Evolutionary conservation across 495 filamentous ascomycete genomes (phyloP), one percentile per base, ranked within the genome.

Genomic region (Halenospora varia): DNA sequence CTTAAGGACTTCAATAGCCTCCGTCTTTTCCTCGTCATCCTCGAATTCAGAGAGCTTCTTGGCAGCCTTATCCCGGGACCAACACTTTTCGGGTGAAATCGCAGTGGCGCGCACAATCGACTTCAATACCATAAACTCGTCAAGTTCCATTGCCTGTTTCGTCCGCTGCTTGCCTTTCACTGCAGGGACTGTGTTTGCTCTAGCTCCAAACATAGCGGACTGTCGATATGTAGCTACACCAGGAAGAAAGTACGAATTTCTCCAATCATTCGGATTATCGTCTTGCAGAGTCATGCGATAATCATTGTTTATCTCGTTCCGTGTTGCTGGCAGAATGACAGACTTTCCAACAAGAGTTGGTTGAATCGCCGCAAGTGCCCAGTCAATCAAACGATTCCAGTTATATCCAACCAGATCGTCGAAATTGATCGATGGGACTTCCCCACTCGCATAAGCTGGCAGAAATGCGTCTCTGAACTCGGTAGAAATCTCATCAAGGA

Each of bases 381-480:
- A 98, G 11, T 87, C 78, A 24, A 95, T 78, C 10, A 96, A 66
- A 39, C 66, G 69, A 25, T 78, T 74, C 89, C 94, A 95, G 65
- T 96, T 85, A 63, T 95, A 95, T 10, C 71, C 75, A 26, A 82
- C 73, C 3, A 90, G 74, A 59, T 95, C 69, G 39, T 85, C 72
- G 58, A 84, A 93, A 68, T 96, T 77, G 25, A 99, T 78, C 1
- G 72, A 64, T 1, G 88, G 86, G 0, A 97, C 59, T 50, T 87
- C 74, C 9, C 80, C 80, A 2, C 78, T 76, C 49, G 81, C 81
- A 64, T 96, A 97, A 0, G 89, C 95, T 42, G 80, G 76, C 18
- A 92, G 71, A 66, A 90, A 96, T 15, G 76, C 75, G 26, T 84
- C 76, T 59, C 90, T 88, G 66, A 97, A 96, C 59, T 88, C 84